These are phyloP conservation scores for Metschnikowia vanudenii DNA, from an alignment of 805 yeast genomes.

Conservation along the genomic window DNA sequence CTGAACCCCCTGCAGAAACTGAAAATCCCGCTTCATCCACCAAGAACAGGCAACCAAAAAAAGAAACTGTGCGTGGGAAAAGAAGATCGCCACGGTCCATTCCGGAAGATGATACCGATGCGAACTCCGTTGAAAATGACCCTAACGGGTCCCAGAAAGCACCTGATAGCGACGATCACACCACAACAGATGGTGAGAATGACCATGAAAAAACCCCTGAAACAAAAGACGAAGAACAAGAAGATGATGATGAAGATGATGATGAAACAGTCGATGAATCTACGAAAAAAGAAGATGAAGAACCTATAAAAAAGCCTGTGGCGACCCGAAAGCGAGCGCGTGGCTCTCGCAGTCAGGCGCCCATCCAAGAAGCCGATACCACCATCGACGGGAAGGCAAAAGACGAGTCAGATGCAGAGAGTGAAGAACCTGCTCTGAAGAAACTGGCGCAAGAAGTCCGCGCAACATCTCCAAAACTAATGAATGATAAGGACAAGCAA, in stretches of 20 bases:
- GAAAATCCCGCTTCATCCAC: neutral
- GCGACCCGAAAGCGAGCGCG: neutral
- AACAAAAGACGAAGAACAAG: neutral
- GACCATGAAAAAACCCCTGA: neutral
- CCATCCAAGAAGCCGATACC: neutral
- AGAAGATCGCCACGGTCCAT: neutral
- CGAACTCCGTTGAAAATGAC: neutral
- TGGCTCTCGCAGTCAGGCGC: neutral
- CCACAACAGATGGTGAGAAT: neutral
- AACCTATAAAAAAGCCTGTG: neutral
- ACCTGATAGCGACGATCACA: neutral
- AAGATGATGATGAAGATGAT: too few species aligned
- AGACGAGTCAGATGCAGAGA: neutral
- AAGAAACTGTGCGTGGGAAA: neutral
- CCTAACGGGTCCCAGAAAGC: neutral
- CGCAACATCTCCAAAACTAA: conserved; percentile 2
- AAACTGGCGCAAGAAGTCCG: conserved; percentile 1
- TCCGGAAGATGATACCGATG: neutral
- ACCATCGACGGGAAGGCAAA: neutral
- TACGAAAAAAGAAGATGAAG: neutral
- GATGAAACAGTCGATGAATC: neutral
- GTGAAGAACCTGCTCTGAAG: conserved; percentile 11
- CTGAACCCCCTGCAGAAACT: neutral
- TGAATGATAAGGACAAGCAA: conserved; percentile 36
- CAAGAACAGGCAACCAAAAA: neutral